A percentile compares a stretch with the other conserved stretches of the same genome.
Evolutionary conservation across 2,329 filamentous ascomycete genomes (phyloP).

Genomic region (Talaromyces marneffei): DNA sequence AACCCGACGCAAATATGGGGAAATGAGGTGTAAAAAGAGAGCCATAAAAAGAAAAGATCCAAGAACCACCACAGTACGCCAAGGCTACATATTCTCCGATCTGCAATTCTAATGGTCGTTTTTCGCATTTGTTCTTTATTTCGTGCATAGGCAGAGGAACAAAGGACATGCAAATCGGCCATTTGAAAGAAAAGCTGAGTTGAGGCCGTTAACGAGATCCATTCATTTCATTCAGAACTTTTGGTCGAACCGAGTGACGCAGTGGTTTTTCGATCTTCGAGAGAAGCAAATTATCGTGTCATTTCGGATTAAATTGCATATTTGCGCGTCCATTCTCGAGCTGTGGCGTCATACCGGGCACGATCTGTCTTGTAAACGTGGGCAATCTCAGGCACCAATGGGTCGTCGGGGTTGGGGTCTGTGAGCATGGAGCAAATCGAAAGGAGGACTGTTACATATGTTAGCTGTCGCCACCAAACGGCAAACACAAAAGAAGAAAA

Average conservation of each 20-base stretch:
- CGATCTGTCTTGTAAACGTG: slow-evolving; percentile 99
- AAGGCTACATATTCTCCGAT: slow-evolving; percentile 13
- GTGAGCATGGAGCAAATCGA: slow-evolving; percentile 99
- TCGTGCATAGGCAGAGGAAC: slow-evolving; percentile 3
- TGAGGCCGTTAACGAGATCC: slow-evolving; percentile 28
- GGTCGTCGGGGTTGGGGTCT: slow-evolving; percentile 98
- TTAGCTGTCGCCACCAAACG: background rate
- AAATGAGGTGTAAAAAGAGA: slow-evolving; percentile 5
- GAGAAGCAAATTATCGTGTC: slow-evolving; percentile 23
- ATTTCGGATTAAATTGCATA: slow-evolving; percentile 72
- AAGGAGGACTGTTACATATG: slow-evolving; percentile 63
- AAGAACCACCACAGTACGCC: slow-evolving; percentile 15
- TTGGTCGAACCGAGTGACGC: background rate
- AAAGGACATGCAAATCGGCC: slow-evolving; percentile 26
- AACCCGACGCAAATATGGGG: slow-evolving; percentile 16
- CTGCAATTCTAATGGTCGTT: slow-evolving; percentile 14
- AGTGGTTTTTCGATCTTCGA: slow-evolving; percentile 14
- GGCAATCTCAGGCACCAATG: slow-evolving; percentile 96
- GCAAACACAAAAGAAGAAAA: slow-evolving; percentile 20
- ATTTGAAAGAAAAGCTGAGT: slow-evolving; percentile 34
- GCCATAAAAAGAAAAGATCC: slow-evolving; percentile 11
- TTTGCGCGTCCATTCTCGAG: slow-evolving; percentile 97
- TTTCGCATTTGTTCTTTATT: background rate
- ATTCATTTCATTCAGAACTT: background rate
- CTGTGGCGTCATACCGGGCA: slow-evolving; percentile 90